Conservation (phyloP, 768 basidiomycete genomes). For the Xerocomellus amylosporus region DNA sequence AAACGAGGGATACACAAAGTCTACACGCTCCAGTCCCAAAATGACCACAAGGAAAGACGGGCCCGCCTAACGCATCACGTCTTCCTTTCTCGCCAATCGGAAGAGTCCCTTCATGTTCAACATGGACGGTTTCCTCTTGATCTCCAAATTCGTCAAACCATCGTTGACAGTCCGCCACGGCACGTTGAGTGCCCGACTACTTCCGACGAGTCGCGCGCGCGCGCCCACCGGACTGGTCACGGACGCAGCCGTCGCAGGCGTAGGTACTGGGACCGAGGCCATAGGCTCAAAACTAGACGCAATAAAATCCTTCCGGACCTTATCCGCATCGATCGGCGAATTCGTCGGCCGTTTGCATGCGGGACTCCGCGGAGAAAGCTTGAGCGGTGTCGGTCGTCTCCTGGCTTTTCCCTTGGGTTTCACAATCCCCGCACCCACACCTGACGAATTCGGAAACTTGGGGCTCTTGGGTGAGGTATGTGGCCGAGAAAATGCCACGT, state of each 20-base stretch:
- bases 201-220: background rate
- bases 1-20: background rate
- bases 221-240: background rate
- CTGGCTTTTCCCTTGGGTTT: slow-evolving; percentile 32
- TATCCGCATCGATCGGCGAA: slow-evolving; percentile 35
- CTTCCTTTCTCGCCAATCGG: slow-evolving; percentile 26
- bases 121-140: slow-evolving; percentile 25
- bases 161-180: slow-evolving; percentile 6
- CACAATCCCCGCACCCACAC: background rate
- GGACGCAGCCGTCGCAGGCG: background rate
- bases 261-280: background rate
- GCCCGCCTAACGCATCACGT: background rate
- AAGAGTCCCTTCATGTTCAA: slow-evolving; percentile 33
- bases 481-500: slow-evolving; percentile 28
- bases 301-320: slow-evolving; percentile 41
- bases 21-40: no score
- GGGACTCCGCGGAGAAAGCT: slow-evolving; percentile 34
- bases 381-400: slow-evolving; percentile 44
- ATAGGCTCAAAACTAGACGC: slow-evolving; percentile 43
- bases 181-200: slow-evolving; percentile 5
- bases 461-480: slow-evolving; percentile 13
- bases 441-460: slow-evolving; percentile 9
- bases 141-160: slow-evolving; percentile 6
- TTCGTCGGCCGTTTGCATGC: slow-evolving; percentile 33
- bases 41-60: background rate